A percentile compares a stretch with the other conserved stretches of the same genome.
phyloP scores from a whole-genome alignment of 768 basidiomycete species.

The Pleurotus eryngii region DNA sequence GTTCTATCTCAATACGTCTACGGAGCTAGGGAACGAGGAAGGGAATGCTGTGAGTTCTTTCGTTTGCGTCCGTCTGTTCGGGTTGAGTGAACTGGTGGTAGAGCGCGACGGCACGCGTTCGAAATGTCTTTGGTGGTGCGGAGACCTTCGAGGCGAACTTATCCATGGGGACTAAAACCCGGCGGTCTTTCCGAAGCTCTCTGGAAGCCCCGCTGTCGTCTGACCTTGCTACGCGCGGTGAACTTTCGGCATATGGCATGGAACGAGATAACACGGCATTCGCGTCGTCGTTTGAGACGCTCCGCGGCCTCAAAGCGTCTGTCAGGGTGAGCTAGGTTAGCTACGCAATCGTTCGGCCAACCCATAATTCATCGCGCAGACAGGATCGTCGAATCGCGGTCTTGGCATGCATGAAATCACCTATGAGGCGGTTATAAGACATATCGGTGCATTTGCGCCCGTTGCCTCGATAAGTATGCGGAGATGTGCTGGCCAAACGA shows the following conservation, averaged over 20 bases:
- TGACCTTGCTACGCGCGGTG: constrained; percentile 64
- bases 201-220: constrained; percentile 59
- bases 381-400: constrained; percentile 22
- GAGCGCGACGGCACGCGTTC: constrained; percentile 78
- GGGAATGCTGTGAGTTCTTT: constrained; percentile 75
- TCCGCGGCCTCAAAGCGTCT: constrained; percentile 62
- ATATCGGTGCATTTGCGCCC: constrained; percentile 67
- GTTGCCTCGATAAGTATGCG: constrained; percentile 87
- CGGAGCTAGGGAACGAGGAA: constrained; percentile 91
- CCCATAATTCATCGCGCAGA: constrained; percentile 26
- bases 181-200: constrained; percentile 74
- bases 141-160: constrained; percentile 83
- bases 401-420: constrained; percentile 70
- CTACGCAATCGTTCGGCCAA: constrained; percentile 13
- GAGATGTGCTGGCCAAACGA: constrained; percentile 71
- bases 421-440: constrained; percentile 80
- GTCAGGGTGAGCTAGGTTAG: constrained; percentile 73
- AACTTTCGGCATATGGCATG: constrained; percentile 65
- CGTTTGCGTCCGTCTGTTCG: not conserved
- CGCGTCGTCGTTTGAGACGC: constrained; percentile 66
- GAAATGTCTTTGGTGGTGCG: constrained; percentile 90
- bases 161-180: constrained; percentile 84
- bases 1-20: constrained; percentile 76
- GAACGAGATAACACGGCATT: constrained; percentile 80
- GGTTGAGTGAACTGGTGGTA: constrained; percentile 11